These are phyloP conservation scores for Tolypocladium amazonense DNA, from an alignment of 2,329 filamentous ascomycete species.

Conservation along the genomic window DNA sequence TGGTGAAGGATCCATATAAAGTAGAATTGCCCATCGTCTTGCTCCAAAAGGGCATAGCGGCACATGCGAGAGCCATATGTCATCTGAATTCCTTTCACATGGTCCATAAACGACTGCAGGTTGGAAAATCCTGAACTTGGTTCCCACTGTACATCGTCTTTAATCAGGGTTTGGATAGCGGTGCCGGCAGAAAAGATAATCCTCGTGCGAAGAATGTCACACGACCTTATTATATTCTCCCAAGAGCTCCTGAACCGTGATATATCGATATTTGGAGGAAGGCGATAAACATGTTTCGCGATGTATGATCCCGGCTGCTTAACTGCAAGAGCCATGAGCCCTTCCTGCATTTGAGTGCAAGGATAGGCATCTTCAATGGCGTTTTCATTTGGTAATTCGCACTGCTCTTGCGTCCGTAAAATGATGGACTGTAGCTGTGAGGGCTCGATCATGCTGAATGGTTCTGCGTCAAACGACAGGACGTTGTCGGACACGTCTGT, in stretches of 20 bases:
- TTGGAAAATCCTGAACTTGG: too few species aligned
- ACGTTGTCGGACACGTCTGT: not conserved
- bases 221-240: not conserved
- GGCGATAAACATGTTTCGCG: not conserved
- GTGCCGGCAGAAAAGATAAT: not conserved
- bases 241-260: not conserved
- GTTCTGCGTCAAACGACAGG: not conserved
- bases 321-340: not conserved
- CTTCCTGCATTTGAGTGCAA: not conserved
- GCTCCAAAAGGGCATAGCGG: not conserved
- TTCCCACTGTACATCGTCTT: too few species aligned
- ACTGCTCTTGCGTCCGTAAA: not conserved
- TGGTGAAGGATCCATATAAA: conserved; percentile 17
- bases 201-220: not conserved
- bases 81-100: not conserved
- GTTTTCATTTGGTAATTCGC: not conserved
- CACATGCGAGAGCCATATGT: not conserved
- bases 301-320: not conserved
- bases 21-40: not conserved
- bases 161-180: too few species aligned
- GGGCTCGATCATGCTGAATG: not conserved
- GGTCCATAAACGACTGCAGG: not conserved
- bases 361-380: not conserved
- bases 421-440: not conserved
- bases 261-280: not conserved